These are phyloP conservation scores for Juncus effusus DNA, from an alignment of 176 grass and related monocot genomes.

Conservation along the genomic window DNA sequence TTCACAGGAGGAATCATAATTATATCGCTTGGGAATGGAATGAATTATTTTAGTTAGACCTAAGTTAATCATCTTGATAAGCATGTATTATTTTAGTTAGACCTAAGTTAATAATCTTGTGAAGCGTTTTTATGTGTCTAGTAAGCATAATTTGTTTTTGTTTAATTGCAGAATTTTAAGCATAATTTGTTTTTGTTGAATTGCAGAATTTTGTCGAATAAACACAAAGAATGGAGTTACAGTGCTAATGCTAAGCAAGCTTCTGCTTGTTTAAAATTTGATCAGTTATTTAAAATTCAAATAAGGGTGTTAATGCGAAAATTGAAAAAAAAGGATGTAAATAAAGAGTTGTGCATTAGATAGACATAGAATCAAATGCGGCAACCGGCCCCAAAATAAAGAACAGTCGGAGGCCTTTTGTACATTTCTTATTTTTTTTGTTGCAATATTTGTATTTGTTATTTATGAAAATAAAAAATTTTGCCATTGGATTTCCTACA, in stretches of 20 bases:
- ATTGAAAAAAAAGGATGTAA: constrained; percentile 18
- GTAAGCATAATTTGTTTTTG: too few species aligned
- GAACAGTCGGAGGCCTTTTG: constrained; percentile 12
- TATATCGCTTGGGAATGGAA: too few species aligned
- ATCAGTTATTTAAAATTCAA: background rate
- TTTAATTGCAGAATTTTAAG: too few species aligned
- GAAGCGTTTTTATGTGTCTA: too few species aligned
- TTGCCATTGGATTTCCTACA: constrained; percentile 7
- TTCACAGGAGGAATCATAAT: too few species aligned
- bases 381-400: constrained; percentile 15
- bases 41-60: too few species aligned
- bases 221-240: background rate
- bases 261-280: constrained; percentile 21
- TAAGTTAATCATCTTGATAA: too few species aligned
- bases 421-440: constrained; percentile 19
- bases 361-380: background rate
- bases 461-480: constrained; percentile 17
- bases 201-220: constrained; percentile 1
- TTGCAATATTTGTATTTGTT: constrained; percentile 4
- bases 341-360: constrained; percentile 29
- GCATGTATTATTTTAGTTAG: too few species aligned
- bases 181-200: constrained; percentile 5
- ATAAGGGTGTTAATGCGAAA: constrained; percentile 5
- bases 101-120: too few species aligned
- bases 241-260: background rate